Evolutionary conservation across 108 stramenopile species (phyloP).

Genomic region (Aurantiochytrium sp.): DNA sequence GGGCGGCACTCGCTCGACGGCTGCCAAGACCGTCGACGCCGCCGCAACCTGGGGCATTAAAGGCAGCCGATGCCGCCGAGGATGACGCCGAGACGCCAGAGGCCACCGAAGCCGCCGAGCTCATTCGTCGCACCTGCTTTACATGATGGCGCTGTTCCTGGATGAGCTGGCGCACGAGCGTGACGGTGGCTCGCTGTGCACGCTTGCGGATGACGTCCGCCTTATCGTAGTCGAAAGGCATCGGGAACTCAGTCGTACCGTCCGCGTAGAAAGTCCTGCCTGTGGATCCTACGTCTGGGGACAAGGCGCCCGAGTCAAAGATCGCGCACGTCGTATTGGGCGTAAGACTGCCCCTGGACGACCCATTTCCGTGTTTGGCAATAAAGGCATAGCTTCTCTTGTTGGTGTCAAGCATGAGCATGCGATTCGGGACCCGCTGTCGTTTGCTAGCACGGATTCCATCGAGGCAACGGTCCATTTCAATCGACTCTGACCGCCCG

Average conservation of each 20-base stretch:
- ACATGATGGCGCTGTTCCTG: neutral
- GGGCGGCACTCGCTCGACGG: neutral
- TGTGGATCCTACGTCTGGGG: neutral
- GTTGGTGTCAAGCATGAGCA: neutral
- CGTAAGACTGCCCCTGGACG: neutral
- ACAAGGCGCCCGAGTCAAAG: neutral
- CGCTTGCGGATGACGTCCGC: neutral
- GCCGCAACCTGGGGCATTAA: neutral
- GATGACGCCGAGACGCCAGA: too few relatives aligned
- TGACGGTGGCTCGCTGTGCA: neutral
- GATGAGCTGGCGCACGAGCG: neutral
- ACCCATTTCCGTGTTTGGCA: neutral
- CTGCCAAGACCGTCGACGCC: neutral
- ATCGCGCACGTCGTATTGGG: neutral
- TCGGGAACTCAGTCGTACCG: neutral
- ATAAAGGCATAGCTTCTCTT: neutral
- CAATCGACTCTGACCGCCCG: neutral
- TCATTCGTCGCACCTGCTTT: neutral
- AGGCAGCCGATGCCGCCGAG: too few relatives aligned
- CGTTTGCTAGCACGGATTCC: neutral
- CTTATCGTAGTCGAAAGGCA: neutral
- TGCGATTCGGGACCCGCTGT: neutral
- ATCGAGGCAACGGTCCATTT: neutral
- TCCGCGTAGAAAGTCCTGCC: neutral
- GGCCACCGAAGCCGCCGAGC: neutral